Base-by-base conservation (phyloP, 176 grass and related monocot species). In the Tillandsia leiboldiana region DNA sequence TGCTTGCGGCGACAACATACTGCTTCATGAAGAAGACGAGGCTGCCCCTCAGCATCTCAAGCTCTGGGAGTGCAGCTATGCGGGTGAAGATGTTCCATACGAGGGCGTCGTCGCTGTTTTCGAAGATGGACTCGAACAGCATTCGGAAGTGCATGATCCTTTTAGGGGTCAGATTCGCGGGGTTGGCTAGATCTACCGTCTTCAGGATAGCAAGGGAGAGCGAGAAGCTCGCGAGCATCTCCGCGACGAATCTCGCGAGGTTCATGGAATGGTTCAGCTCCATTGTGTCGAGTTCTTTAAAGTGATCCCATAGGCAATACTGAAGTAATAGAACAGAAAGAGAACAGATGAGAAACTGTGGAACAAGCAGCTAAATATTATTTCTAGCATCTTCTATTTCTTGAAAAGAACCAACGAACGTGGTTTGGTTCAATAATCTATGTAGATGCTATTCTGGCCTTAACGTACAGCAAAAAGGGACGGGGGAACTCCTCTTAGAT, bases 281-380 rank as follows among this genome's bases (percentile, higher is more conserved):
- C 93, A 92, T 92, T 2, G 67, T 77, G 66, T 92, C 89, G 17
- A 97, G 86, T 89, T n/a, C n/a, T n/a, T n/a, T n/a, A n/a, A n/a
- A n/a, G n/a, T n/a, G n/a, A n/a, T n/a, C n/a, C n/a, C n/a, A 92
- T 66, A 97, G 65, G 70, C 89, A 87, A 62, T 87, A 97, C 84
- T 90, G 84, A 48, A 70, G 70, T 74, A 27, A 17, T 47, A 65
- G 9, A 84, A n/a, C n/a, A 76, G 49, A 57, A 6, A 71, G 50
- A 29, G 42, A 42, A 69, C 12, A 73, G 29, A 77, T 50, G 20
- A 26, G 49, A 70, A 70, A 70, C 27, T 13, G 51, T 2, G n/a
- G 82, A 12, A 15, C 76, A 51, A 50, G 12, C 29, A 48, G 54
- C 18, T 11, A 72, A 12, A 17, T 1, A 66, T 42, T 42, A 17